These are phyloP conservation scores for Kwoniella dendrophila DNA, from an alignment of 768 basidiomycete species.

Conservation along the genomic window DNA sequence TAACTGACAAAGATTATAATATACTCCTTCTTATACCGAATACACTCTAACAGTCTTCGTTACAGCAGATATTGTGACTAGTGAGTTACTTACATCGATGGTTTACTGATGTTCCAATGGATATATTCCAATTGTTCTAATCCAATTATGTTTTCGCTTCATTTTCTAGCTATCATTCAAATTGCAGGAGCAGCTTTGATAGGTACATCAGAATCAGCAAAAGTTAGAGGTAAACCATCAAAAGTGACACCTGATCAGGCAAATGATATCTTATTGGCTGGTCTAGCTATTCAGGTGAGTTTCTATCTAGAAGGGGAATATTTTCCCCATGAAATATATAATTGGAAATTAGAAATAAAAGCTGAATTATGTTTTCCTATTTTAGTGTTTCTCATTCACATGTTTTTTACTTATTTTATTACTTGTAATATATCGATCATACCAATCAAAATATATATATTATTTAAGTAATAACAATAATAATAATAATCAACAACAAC, in stretches of 20 bases:
- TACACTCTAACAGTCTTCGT: slow-evolving; percentile 45
- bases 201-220: slow-evolving; percentile 51
- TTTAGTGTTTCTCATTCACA: slow-evolving; percentile 50
- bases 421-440: slow-evolving; percentile 40
- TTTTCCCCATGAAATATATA: background rate
- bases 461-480: background rate
- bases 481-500: no score
- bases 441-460: background rate
- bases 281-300: slow-evolving; percentile 54
- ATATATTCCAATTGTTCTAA: background rate
- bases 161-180: slow-evolving; percentile 45
- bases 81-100: slow-evolving; percentile 14
- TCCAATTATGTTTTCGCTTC: background rate
- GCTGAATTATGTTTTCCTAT: background rate
- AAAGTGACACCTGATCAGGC: slow-evolving; percentile 47
- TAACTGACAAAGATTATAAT: background rate
- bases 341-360: background rate
- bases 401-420: slow-evolving; percentile 47
- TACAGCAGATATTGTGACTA: slow-evolving; percentile 47
- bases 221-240: slow-evolving; percentile 27
- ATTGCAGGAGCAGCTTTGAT: slow-evolving; percentile 55
- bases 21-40: background rate
- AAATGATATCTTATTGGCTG: slow-evolving; percentile 56
- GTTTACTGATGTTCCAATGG: background rate
- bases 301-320: background rate